Conservation (phyloP, 306 rosid species). For the Rubus idaeus region DNA sequence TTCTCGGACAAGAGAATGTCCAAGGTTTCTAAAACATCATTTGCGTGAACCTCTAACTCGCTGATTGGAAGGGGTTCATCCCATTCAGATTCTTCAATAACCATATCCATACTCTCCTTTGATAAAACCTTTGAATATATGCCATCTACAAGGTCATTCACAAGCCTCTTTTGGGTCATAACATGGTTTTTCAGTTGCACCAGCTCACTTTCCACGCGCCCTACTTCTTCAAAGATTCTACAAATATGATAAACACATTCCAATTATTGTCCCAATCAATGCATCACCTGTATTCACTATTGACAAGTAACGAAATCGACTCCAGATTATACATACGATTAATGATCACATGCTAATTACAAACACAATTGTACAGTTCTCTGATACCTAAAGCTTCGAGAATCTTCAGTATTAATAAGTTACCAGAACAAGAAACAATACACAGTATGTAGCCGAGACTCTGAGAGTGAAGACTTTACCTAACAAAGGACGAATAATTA, state of each 20-base stretch:
- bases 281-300: slow-evolving; percentile 3
- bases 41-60: slow-evolving; percentile 44
- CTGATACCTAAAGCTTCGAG: neutral
- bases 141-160: slow-evolving; percentile 47
- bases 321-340: neutral
- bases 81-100: slow-evolving; percentile 27
- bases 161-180: slow-evolving; percentile 47
- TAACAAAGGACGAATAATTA: slow-evolving; percentile 55
- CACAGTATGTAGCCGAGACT: neutral
- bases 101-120: slow-evolving; percentile 32
- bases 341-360: neutral
- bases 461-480: slow-evolving; percentile 33
- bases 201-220: slow-evolving; percentile 54
- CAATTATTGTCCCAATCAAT: slow-evolving; percentile 3
- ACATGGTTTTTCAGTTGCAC: slow-evolving; percentile 55
- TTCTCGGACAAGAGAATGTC: slow-evolving; percentile 61
- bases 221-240: slow-evolving; percentile 62
- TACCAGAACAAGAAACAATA: neutral
- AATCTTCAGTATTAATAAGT: neutral
- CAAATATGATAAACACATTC: slow-evolving; percentile 18
- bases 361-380: neutral
- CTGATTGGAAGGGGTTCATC: slow-evolving; percentile 26
- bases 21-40: slow-evolving; percentile 52
- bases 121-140: slow-evolving; percentile 45
- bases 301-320: neutral